Percentiles rank a stretch among this genome's conserved stretches.
phyloP scores from a whole-genome alignment of 306 rosid species.

The Quercus gilva region DNA sequence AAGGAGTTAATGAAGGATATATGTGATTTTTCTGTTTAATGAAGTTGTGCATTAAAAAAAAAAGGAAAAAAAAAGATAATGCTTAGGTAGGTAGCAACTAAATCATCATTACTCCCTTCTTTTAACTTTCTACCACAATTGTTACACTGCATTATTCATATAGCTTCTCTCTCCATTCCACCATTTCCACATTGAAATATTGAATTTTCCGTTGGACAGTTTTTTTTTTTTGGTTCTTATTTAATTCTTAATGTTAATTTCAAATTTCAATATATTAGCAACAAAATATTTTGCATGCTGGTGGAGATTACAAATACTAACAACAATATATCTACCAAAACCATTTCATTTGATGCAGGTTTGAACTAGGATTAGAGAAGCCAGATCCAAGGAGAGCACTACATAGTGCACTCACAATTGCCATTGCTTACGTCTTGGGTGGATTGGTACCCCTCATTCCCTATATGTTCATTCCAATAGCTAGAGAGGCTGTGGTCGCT shows the following conservation, averaged over 20 bases:
- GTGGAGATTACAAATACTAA: neutral
- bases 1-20: too few species aligned
- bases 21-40: too few species aligned
- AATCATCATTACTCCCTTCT: neutral
- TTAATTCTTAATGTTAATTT: too few species aligned
- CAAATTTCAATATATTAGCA: neutral
- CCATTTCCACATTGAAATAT: neutral
- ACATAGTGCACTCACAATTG: constrained; percentile 82
- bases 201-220: neutral
- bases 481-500: constrained; percentile 53
- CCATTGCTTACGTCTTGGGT: constrained; percentile 73
- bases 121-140: neutral
- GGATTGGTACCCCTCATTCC: constrained; percentile 78
- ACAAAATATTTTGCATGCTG: neutral
- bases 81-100: neutral
- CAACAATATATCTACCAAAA: neutral
- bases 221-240: neutral
- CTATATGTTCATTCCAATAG: constrained; percentile 63
- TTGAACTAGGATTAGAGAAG: constrained; percentile 87
- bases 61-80: neutral
- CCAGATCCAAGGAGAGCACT: constrained; percentile 95
- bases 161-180: neutral
- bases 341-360: constrained; percentile 39
- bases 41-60: too few species aligned
- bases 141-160: neutral